Evolutionary conservation across 768 basidiomycete species (phyloP).

Genomic region (Tubosaeta sp.): DNA sequence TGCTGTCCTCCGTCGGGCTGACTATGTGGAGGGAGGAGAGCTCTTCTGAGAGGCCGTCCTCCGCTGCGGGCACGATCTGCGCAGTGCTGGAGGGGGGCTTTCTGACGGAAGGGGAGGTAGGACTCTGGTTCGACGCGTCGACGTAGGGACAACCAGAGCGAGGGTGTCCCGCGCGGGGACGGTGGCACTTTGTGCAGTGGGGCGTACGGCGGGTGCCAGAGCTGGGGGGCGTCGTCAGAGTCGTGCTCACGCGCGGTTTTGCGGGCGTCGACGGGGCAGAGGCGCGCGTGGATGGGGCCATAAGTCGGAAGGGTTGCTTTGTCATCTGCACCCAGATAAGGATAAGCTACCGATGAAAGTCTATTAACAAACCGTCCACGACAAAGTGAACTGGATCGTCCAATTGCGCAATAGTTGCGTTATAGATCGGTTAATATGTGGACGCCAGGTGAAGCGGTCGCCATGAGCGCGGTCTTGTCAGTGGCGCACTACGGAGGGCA

Average conservation of each 20-base stretch:
- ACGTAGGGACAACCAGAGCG: constrained; percentile 56
- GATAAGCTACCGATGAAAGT: not conserved
- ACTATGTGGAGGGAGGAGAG: constrained; percentile 46
- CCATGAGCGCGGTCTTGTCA: not conserved
- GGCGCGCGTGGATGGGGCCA: constrained; percentile 29
- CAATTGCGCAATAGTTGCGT: not conserved
- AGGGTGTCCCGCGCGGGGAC: constrained; percentile 55
- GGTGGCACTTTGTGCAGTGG: constrained; percentile 52
- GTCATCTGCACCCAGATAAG: not conserved
- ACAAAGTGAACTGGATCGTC: not conserved
- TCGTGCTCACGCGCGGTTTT: constrained; percentile 13
- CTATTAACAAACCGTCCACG: not conserved
- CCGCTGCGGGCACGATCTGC: constrained; percentile 1
- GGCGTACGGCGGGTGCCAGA: constrained; percentile 47
- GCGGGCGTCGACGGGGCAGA: constrained; percentile 29
- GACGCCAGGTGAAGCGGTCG: not conserved
- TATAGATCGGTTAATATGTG: no score
- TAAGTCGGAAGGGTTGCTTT: not conserved
- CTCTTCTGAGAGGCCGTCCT: constrained; percentile 36
- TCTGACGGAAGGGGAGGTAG: constrained; percentile 13
- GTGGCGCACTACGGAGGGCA: not conserved
- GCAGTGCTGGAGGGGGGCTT: constrained; percentile 1
- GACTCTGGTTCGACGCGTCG: constrained; percentile 24
- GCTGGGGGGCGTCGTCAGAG: constrained; percentile 26
- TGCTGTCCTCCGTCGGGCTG: constrained; percentile 17